phyloP scores from a whole-genome alignment of 192 early-diverging fungal species.

The Backusella tarrabulga region DNA sequence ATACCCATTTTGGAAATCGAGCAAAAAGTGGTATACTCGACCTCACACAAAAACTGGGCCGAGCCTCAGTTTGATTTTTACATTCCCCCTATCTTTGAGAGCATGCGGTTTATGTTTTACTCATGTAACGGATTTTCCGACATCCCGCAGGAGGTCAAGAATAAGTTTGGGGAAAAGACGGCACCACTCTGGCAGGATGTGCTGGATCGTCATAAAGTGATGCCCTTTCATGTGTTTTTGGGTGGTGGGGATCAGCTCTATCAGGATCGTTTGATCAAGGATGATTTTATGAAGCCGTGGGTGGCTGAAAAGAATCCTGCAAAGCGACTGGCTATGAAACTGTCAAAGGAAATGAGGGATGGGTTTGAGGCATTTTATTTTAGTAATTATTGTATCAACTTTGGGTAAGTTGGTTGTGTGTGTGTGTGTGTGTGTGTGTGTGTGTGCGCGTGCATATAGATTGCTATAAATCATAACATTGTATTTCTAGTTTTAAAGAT shows the following conservation, averaged over 20 bases:
- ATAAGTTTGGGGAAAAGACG: constrained; percentile 41
- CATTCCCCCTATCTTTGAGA: constrained; percentile 41
- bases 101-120: constrained; percentile 66
- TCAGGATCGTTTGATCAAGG: constrained; percentile 54
- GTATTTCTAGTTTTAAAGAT: neutral
- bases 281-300: constrained; percentile 60
- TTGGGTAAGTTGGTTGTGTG: constrained; percentile 12
- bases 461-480: neutral
- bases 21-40: constrained; percentile 35
- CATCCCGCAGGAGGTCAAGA: constrained; percentile 37
- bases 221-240: constrained; percentile 68
- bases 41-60: constrained; percentile 27
- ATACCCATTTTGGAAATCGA: constrained; percentile 47
- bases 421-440: neutral
- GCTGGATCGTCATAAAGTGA: constrained; percentile 51
- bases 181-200: constrained; percentile 68
- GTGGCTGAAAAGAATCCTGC: constrained; percentile 32
- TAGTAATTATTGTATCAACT: constrained; percentile 25
- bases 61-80: constrained; percentile 45
- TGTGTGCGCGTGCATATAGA: no score
- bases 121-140: constrained; percentile 74
- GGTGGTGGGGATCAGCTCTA: constrained; percentile 78
- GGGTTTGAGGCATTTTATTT: constrained; percentile 34
- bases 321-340: constrained; percentile 24
- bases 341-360: constrained; percentile 16